These are phyloP conservation scores for Mycena floridula DNA, from an alignment of 768 basidiomycete species.

Conservation along the genomic window DNA sequence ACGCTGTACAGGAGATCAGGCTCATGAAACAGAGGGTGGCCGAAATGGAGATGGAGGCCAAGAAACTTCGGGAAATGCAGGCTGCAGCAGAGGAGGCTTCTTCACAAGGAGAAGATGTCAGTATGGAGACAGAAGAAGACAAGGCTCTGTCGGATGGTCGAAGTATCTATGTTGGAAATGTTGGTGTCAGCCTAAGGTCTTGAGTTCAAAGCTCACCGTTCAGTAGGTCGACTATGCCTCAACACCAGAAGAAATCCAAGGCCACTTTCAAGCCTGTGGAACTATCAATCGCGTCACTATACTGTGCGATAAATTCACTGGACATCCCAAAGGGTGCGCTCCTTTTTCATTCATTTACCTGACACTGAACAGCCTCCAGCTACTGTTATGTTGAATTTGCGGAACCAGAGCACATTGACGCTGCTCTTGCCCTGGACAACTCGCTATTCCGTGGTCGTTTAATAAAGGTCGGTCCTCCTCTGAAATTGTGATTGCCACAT, in stretches of 20 bases:
- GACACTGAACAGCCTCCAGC: conserved; percentile 32
- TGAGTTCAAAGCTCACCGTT: conserved; percentile 3
- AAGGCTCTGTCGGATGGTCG: conserved; percentile 72
- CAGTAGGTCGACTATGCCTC: conserved; percentile 94
- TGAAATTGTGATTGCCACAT: conserved; percentile 1
- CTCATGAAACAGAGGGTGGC: conserved; percentile 90
- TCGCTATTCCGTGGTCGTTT: conserved; percentile 91
- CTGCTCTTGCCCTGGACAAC: conserved; percentile 90
- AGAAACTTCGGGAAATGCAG: conserved; percentile 81
- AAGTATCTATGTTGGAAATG: conserved; percentile 96
- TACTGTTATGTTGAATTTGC: conserved; percentile 99
- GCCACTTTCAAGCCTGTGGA: conserved; percentile 94
- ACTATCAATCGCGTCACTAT: conserved; percentile 99
- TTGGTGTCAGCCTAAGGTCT: conserved; percentile 33
- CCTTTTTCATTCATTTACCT: conserved; percentile 3
- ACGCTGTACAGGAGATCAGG: conserved; percentile 63
- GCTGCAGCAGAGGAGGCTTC: conserved; percentile 60
- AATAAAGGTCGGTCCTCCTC: conserved; percentile 67
- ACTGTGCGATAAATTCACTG: conserved; percentile 98
- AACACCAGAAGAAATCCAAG: conserved; percentile 97
- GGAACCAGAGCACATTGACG: conserved; percentile 84
- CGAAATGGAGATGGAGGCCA: conserved; percentile 91
- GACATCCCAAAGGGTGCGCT: conserved; percentile 92
- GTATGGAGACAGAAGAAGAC: conserved; percentile 83
- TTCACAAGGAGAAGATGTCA: conserved; percentile 37